phyloP scores from a whole-genome alignment of 768 basidiomycete species.

The Boletus reticuloceps region DNA sequence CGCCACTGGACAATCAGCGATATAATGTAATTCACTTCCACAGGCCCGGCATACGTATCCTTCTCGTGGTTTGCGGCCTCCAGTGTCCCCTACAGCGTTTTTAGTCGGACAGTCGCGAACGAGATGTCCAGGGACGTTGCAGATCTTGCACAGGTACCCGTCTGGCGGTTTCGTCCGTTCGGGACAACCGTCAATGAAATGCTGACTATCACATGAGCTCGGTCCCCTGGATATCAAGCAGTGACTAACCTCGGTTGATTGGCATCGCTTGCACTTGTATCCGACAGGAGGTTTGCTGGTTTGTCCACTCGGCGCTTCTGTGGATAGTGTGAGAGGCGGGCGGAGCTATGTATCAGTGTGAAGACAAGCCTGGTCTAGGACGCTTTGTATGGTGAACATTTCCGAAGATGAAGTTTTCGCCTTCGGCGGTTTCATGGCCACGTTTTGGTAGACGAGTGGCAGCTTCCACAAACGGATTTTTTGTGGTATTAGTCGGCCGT shows the following conservation, averaged over 20 bases:
- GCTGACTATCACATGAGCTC: conserved; percentile 40
- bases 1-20: conserved; percentile 81
- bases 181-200: conserved; percentile 76
- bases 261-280: conserved; percentile 76
- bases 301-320: conserved; percentile 35
- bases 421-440: conserved; percentile 41
- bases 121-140: conserved; percentile 81
- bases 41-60: conserved; percentile 93
- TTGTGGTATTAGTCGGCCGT: conserved; percentile 61
- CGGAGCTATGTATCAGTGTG: neutral
- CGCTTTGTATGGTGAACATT: conserved; percentile 58
- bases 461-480: conserved; percentile 63
- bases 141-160: conserved; percentile 85
- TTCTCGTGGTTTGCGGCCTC: conserved; percentile 75
- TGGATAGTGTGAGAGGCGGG: neutral
- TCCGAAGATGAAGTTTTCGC: conserved; percentile 71
- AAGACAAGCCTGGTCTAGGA: conserved; percentile 47
- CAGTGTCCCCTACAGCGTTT: conserved; percentile 76
- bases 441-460: conserved; percentile 49
- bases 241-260: conserved; percentile 62
- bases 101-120: conserved; percentile 87
- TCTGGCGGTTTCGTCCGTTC: conserved; percentile 75
- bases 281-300: conserved; percentile 62
- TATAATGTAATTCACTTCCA: conserved; percentile 79
- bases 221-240: neutral